phyloP scores from a whole-genome alignment of 1,139 yeast genomes.

The Sugiyamaella xylanicola region DNA sequence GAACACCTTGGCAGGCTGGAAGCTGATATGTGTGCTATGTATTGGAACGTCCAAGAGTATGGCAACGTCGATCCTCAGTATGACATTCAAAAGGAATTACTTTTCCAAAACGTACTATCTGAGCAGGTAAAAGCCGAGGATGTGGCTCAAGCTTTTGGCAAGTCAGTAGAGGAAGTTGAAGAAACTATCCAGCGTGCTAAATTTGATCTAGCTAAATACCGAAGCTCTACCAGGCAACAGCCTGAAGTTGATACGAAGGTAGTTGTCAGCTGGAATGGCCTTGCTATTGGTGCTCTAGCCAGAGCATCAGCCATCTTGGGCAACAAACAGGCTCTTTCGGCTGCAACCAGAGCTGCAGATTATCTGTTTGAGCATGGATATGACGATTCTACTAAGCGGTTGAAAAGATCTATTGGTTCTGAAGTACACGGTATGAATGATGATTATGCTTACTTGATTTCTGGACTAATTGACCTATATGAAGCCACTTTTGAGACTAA shows the following conservation, averaged over 20 bases:
- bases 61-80: constrained; percentile 44
- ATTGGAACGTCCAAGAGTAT: constrained; percentile 42
- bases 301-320: constrained; percentile 35
- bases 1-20: constrained; percentile 32
- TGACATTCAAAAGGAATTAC: constrained; percentile 41
- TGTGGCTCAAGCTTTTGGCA: constrained; percentile 43
- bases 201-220: constrained; percentile 33
- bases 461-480: constrained; percentile 44
- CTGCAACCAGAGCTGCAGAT: constrained; percentile 38
- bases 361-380: constrained; percentile 34
- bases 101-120: constrained; percentile 40
- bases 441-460: constrained; percentile 44
- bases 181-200: constrained; percentile 33
- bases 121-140: constrained; percentile 32
- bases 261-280: constrained; percentile 45
- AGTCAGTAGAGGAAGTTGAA: constrained; percentile 29
- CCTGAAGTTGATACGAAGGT: constrained; percentile 42
- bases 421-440: constrained; percentile 39
- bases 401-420: constrained; percentile 32
- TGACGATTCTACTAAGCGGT: constrained; percentile 28
- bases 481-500: constrained; percentile 39
- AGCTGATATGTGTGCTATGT: constrained; percentile 43
- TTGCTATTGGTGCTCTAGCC: constrained; percentile 43
- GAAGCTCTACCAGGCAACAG: constrained; percentile 34
- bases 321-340: constrained; percentile 31